Conservation (phyloP, 164 flowering plant species). For the Santalum album region DNA sequence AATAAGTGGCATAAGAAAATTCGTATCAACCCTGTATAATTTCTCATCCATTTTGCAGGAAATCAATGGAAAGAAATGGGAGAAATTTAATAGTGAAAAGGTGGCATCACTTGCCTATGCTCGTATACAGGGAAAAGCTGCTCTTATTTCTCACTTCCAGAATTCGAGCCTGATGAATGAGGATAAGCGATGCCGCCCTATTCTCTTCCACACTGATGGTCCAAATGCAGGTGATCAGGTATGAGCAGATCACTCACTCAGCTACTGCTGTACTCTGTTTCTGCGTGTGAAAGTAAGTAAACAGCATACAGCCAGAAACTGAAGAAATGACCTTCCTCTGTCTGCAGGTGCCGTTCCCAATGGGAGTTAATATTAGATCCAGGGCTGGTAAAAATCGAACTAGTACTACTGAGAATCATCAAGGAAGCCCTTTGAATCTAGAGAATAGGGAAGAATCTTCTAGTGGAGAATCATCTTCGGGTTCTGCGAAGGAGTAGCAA, state of each 20-base stretch:
- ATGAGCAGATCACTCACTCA: not conserved
- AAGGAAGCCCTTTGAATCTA: constrained; percentile 37
- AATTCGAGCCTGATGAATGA: constrained; percentile 66
- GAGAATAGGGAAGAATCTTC: constrained; percentile 36
- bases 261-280: no score
- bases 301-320: no score
- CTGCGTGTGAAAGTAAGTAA: no score
- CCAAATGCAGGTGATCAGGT: constrained; percentile 66
- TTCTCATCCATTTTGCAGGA: no score
- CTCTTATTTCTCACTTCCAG: constrained; percentile 60
- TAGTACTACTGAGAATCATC: constrained; percentile 33
- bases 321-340: not conserved
- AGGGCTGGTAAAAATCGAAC: constrained; percentile 42
- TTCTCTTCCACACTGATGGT: constrained; percentile 52
- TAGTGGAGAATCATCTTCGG: constrained; percentile 36
- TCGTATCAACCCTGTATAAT: no score
- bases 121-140: constrained; percentile 57
- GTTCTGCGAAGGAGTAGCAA: constrained; percentile 36
- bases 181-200: constrained; percentile 59
- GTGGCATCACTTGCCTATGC: constrained; percentile 60
- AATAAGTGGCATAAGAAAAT: no score
- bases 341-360: constrained; percentile 68
- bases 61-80: constrained; percentile 60
- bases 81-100: constrained; percentile 57
- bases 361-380: constrained; percentile 58